Percentiles rank a stretch among this genome's conserved stretches.
Evolutionary conservation across 1,284 basidiomycete genomes (phyloP).

Genomic region (Tilletia walkeri): DNA sequence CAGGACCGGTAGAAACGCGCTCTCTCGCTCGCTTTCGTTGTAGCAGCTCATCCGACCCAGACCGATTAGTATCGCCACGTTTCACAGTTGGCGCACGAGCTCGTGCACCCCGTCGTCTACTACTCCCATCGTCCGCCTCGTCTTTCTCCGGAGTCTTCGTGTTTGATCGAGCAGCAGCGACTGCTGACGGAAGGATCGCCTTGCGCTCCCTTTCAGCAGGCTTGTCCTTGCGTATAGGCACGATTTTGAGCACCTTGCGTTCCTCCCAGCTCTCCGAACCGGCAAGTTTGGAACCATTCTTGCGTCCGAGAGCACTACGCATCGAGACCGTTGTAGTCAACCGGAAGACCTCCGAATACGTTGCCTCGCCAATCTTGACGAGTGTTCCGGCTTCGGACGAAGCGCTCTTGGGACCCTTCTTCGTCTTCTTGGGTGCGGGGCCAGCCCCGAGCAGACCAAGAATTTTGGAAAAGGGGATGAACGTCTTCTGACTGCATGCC

Average conservation of each 20-base stretch:
- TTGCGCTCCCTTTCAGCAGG: background rate
- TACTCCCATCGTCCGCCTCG: background rate
- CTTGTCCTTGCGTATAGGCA: constrained; percentile 60
- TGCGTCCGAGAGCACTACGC: constrained; percentile 61
- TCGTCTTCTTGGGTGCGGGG: background rate
- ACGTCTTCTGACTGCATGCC: background rate
- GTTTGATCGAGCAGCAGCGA: background rate
- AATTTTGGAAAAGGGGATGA: constrained; percentile 5
- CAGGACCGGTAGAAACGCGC: constrained; percentile 27
- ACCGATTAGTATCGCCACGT: background rate
- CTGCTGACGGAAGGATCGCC: background rate
- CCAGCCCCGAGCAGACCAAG: background rate
- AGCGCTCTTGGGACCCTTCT: background rate
- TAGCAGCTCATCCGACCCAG: constrained; percentile 55
- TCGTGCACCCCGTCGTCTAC: background rate
- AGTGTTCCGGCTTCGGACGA: background rate
- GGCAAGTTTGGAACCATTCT: background rate
- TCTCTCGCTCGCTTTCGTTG: constrained; percentile 58
- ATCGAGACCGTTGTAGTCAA: background rate
- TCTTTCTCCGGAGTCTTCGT: no score
- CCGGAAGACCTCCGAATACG: constrained; percentile 92
- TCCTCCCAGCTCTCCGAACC: background rate
- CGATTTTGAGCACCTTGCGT: constrained; percentile 76
- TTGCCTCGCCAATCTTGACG: constrained; percentile 87
- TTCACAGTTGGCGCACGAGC: background rate